Percentiles rank a stretch among this genome's conserved stretches.
Evolutionary conservation across 352 stramenopile species (phyloP).

Genomic region (Globisporangium emineosum): DNA sequence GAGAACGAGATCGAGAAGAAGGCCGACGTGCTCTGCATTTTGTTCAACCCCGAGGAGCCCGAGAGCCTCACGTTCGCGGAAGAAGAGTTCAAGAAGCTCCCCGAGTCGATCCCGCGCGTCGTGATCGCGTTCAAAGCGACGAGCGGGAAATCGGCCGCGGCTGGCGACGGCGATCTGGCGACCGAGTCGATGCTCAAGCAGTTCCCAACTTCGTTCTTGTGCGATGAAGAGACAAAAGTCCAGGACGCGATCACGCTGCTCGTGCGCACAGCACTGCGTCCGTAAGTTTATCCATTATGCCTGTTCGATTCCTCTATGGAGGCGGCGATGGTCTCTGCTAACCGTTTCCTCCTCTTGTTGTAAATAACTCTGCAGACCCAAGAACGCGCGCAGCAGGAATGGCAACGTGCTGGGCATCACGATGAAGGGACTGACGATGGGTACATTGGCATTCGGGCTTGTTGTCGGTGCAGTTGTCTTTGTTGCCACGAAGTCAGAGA

Average conservation of each 20-base stretch:
- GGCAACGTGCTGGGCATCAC: slow-evolving; percentile 25
- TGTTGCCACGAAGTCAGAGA: background rate
- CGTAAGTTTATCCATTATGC: slow-evolving; percentile 37
- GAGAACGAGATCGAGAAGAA: slow-evolving; percentile 67
- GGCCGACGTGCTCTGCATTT: slow-evolving; percentile 67
- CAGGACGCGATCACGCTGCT: slow-evolving; percentile 34
- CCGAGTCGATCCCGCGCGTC: slow-evolving; percentile 50
- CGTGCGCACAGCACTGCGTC: slow-evolving; percentile 46
- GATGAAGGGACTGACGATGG: slow-evolving; percentile 17
- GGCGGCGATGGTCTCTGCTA: background rate
- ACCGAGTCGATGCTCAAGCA: slow-evolving; percentile 56
- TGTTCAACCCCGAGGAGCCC: slow-evolving; percentile 57
- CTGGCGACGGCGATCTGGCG: slow-evolving; percentile 24
- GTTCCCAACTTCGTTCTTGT: slow-evolving; percentile 40
- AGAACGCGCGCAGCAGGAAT: slow-evolving; percentile 45
- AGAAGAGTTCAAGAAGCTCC: slow-evolving; percentile 53
- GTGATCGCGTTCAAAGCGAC: slow-evolving; percentile 51
- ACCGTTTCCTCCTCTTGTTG: background rate
- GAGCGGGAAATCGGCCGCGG: slow-evolving; percentile 11
- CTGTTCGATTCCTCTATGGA: slow-evolving; percentile 4
- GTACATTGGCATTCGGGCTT: background rate
- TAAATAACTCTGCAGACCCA: slow-evolving; percentile 23
- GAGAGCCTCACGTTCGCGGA: slow-evolving; percentile 43
- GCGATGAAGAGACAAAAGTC: slow-evolving; percentile 33
- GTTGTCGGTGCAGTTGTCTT: background rate